A percentile compares a stretch with the other conserved stretches of the same genome.
Conservation (phyloP, 768 basidiomycete genomes). For the Mycena leptocephala region DNA sequence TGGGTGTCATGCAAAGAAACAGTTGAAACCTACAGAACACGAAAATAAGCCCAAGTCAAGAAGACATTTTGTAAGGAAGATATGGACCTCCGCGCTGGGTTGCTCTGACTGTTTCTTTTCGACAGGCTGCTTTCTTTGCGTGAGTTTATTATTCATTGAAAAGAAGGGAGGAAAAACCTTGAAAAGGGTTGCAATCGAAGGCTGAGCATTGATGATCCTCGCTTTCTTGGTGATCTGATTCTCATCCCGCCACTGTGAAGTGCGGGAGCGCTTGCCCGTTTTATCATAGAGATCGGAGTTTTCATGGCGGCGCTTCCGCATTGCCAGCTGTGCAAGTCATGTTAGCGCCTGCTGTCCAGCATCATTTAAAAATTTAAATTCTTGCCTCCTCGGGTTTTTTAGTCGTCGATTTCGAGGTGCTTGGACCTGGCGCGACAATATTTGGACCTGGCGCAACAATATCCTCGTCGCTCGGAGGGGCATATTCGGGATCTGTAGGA, state of each 20-base stretch:
- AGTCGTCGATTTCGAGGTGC: not conserved
- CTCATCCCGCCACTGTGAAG: slow-evolving; percentile 18
- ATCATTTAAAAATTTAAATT: not conserved
- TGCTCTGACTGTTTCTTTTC: not conserved
- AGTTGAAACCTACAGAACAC: not conserved
- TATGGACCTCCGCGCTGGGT: not conserved
- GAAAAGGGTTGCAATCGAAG: slow-evolving; percentile 12
- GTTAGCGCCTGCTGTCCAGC: not conserved
- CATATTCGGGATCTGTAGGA: slow-evolving; percentile 4
- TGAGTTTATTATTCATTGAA: slow-evolving; percentile 4
- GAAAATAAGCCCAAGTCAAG: not conserved
- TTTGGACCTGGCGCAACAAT: no score
- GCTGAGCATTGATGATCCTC: slow-evolving; percentile 2
- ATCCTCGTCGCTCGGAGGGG: no score
- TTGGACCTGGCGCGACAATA: slow-evolving; percentile 1
- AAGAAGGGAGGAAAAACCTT: slow-evolving; percentile 7
- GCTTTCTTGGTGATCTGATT: slow-evolving; percentile 18
- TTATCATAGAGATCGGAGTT: slow-evolving; percentile 24
- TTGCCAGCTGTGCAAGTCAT: slow-evolving; percentile 1
- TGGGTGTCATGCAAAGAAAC: not conserved
- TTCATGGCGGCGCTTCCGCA: slow-evolving; percentile 10
- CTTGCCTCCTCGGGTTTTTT: slow-evolving; percentile 12
- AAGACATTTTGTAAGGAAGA: slow-evolving; percentile 3
- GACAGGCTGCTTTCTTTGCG: not conserved
- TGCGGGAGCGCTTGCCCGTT: slow-evolving; percentile 10